These are phyloP conservation scores for Aspergillus vadensis DNA, from an alignment of 2,329 filamentous ascomycete genomes.

Conservation along the genomic window DNA sequence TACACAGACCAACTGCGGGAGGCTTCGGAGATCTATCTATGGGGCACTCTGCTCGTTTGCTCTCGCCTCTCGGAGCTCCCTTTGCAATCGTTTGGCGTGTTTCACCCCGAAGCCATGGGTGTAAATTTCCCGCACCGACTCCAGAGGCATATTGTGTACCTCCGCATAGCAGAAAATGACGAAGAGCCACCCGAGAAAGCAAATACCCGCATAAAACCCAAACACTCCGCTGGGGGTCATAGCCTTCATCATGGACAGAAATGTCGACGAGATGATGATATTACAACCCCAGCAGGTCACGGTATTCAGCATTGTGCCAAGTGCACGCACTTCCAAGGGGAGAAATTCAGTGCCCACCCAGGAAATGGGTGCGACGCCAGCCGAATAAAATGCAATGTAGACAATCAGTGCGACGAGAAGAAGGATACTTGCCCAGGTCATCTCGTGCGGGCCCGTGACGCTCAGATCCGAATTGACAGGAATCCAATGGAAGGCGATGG, in stretches of 20 bases:
- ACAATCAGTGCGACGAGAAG: slow-evolving; percentile 49
- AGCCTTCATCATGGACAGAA: slow-evolving; percentile 47
- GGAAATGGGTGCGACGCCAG: slow-evolving; percentile 44
- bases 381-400: slow-evolving; percentile 49
- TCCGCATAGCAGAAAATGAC: slow-evolving; percentile 55
- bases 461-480: slow-evolving; percentile 46
- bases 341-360: slow-evolving; percentile 54
- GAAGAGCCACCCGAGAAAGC: slow-evolving; percentile 41
- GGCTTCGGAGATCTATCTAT: background rate
- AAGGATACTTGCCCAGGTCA: slow-evolving; percentile 39
- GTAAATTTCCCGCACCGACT: slow-evolving; percentile 57
- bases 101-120: slow-evolving; percentile 51
- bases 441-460: slow-evolving; percentile 37
- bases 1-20: background rate
- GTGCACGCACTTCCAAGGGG: slow-evolving; percentile 51
- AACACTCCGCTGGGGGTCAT: slow-evolving; percentile 54
- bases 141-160: slow-evolving; percentile 58
- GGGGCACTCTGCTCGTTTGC: background rate
- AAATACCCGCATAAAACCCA: slow-evolving; percentile 55
- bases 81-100: slow-evolving; percentile 45
- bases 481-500: slow-evolving; percentile 52
- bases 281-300: slow-evolving; percentile 29
- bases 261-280: slow-evolving; percentile 18
- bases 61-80: slow-evolving; percentile 26
- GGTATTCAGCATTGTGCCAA: slow-evolving; percentile 50